A percentile compares a stretch with the other conserved stretches of the same genome.
These are phyloP conservation scores for Penicillium riverlandense DNA, from an alignment of 495 filamentous ascomycete genomes.

Conservation along the genomic window DNA sequence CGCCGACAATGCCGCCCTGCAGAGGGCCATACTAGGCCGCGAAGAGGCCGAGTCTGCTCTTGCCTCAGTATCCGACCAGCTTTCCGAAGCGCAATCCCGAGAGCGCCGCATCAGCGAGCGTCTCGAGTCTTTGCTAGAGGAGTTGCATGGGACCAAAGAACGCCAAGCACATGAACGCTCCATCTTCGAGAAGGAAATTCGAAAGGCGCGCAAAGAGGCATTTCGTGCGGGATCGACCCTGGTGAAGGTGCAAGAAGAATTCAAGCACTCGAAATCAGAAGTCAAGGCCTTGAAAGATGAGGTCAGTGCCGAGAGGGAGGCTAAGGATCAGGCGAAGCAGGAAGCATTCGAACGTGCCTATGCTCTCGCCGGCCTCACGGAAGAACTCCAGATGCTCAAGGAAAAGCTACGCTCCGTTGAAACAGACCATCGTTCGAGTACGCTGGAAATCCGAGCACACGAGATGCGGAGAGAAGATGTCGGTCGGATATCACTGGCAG, in stretches of 20 bases:
- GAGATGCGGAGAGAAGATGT: constrained; percentile 22
- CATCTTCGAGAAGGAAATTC: constrained; percentile 79
- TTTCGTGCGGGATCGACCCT: constrained; percentile 72
- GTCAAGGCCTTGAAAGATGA: constrained; percentile 47
- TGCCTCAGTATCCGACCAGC: constrained; percentile 51
- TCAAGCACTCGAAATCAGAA: constrained; percentile 58
- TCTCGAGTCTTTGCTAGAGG: constrained; percentile 73
- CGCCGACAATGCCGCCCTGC: constrained; percentile 60
- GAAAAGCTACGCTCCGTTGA: constrained; percentile 59
- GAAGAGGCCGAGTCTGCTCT: constrained; percentile 63
- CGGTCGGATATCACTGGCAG: constrained; percentile 23
- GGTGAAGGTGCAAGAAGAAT: constrained; percentile 76
- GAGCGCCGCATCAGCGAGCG: constrained; percentile 71
- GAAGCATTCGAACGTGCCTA: constrained; percentile 73
- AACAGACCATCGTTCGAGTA: constrained; percentile 42
- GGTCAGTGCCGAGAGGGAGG: constrained; percentile 40
- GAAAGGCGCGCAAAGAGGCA: constrained; percentile 73
- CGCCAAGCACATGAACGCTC: constrained; percentile 63
- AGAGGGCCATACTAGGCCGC: constrained; percentile 72
- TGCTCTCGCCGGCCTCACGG: constrained; percentile 63
- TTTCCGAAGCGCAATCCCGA: constrained; percentile 64
- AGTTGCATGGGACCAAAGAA: constrained; percentile 67
- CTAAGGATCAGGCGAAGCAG: constrained; percentile 55
- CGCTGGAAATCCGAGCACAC: constrained; percentile 22
- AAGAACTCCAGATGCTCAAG: constrained; percentile 60